Evolutionary conservation across 139 green algal genomes (phyloP), one percentile per base, ranked within the genome.

Genomic region (Coelastrella sp.): DNA sequence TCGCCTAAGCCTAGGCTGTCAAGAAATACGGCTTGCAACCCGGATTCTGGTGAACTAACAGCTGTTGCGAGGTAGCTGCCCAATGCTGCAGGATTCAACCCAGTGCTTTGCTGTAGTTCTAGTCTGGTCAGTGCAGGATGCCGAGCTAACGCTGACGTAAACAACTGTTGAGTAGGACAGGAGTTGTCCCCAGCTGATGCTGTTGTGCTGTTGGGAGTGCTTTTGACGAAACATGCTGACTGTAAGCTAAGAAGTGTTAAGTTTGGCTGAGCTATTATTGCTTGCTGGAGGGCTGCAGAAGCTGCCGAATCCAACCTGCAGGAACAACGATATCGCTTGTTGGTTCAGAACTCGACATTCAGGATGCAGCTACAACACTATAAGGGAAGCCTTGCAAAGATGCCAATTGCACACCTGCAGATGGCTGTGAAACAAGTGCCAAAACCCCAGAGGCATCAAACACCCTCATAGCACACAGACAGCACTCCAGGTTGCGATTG

Each of bases 261-360:
- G 14, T 76, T 13, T 6, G 14, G 68, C 13, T 76, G 68, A 7
- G 68, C 68, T 22, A n/a, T 7, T 22, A 76, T 7, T 32, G 68
- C 68, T 32, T 13, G 6, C 8, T 76, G 68, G 6, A 76, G 68
- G 68, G 68, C 4, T n/a, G 68, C 68, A 32, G 68, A 13, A 23
- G 68, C 68, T 76, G 68, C 68, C 22, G 68, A 20, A 13, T 76
- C 68, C 68, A 76, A 76, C 68, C 68, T 76, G 68, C 68, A 76
- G 17, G 6, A 2, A 68, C 61, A 68, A 68, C n/a, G n/a, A n/a
- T n/a, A n/a, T n/a, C n/a, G n/a, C n/a, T n/a, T n/a, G n/a, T n/a
- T n/a, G n/a, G n/a, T n/a, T n/a, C n/a, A n/a, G n/a, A n/a, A n/a
- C n/a, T n/a, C n/a, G n/a, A n/a, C n/a, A n/a, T n/a, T n/a, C n/a